phyloP scores from a whole-genome alignment of 2,329 filamentous ascomycete species.

The Madurella mycetomatis region DNA sequence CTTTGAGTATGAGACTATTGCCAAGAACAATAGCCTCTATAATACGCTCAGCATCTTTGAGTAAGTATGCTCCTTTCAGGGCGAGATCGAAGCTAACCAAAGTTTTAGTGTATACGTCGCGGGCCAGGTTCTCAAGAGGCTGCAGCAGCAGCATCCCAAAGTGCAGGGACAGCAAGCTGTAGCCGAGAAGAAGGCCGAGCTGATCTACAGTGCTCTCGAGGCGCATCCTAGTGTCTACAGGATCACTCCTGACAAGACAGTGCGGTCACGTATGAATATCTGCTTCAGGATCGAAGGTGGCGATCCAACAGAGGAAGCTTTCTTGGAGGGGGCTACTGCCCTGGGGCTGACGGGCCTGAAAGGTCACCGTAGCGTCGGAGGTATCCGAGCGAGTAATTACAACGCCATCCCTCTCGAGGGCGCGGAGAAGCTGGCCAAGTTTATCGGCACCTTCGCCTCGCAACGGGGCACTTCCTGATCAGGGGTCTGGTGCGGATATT shows the following conservation, averaged over 20 bases:
- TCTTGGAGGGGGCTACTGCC: conserved; percentile 67
- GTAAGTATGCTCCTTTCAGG: conserved; percentile 36
- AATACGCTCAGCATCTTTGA: conserved; percentile 94
- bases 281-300: conserved; percentile 65
- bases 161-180: conserved; percentile 73
- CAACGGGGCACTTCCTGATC: no score
- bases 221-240: conserved; percentile 67
- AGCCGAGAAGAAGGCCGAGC: conserved; percentile 66
- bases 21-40: conserved; percentile 92
- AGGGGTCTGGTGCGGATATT: no score
- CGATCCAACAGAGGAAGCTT: conserved; percentile 70
- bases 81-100: neutral
- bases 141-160: conserved; percentile 63
- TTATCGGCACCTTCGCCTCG: conserved; percentile 52
- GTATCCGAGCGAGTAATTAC: conserved; percentile 84
- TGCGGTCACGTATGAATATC: conserved; percentile 88
- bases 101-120: conserved; percentile 69
- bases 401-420: conserved; percentile 71
- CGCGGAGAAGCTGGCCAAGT: conserved; percentile 62
- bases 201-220: conserved; percentile 76
- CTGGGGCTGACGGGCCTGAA: conserved; percentile 74
- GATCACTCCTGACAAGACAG: conserved; percentile 69
- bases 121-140: conserved; percentile 77
- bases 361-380: conserved; percentile 81
- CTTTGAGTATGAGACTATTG: conserved; percentile 76